These are phyloP conservation scores for Trichoderma erinaceum DNA, from an alignment of 495 filamentous ascomycete species.

Conservation along the genomic window DNA sequence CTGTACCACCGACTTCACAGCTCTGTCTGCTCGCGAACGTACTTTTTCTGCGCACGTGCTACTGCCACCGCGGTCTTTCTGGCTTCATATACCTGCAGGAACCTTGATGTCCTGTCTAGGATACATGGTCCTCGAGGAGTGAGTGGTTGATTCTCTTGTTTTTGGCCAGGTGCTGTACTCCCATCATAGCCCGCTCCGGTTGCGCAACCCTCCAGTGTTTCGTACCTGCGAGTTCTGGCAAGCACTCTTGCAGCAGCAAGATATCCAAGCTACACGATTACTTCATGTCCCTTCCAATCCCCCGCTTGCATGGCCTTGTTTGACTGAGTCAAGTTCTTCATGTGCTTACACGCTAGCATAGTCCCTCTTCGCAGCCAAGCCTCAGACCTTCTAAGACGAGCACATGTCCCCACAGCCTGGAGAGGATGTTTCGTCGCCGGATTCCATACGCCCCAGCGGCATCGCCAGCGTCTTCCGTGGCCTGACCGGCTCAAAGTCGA, in stretches of 20 bases:
- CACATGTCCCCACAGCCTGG: constrained; percentile 53
- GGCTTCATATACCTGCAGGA: neutral
- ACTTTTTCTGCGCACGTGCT: neutral
- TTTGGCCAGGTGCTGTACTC: neutral
- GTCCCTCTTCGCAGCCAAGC: constrained; percentile 39
- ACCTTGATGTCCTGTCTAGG: constrained; percentile 5
- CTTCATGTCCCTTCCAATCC: neutral
- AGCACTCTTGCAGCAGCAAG: neutral
- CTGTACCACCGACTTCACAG: neutral
- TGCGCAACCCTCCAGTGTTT: neutral
- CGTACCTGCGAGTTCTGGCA: neutral
- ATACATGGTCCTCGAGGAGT: constrained; percentile 13
- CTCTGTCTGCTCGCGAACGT: neutral
- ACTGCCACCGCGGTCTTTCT: neutral
- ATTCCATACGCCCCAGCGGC: constrained; percentile 41
- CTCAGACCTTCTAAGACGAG: constrained; percentile 29
- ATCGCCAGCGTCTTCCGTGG: constrained; percentile 53
- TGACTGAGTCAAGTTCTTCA: neutral
- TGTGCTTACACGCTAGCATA: constrained; percentile 41
- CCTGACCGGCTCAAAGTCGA: constrained; percentile 37
- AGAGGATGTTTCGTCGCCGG: constrained; percentile 45
- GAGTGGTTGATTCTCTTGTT: neutral
- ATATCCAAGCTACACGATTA: neutral
- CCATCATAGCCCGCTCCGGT: neutral
- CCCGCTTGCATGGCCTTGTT: neutral